Conservation (phyloP, 1,284 basidiomycete genomes). For the Spongispora temasekensis region DNA sequence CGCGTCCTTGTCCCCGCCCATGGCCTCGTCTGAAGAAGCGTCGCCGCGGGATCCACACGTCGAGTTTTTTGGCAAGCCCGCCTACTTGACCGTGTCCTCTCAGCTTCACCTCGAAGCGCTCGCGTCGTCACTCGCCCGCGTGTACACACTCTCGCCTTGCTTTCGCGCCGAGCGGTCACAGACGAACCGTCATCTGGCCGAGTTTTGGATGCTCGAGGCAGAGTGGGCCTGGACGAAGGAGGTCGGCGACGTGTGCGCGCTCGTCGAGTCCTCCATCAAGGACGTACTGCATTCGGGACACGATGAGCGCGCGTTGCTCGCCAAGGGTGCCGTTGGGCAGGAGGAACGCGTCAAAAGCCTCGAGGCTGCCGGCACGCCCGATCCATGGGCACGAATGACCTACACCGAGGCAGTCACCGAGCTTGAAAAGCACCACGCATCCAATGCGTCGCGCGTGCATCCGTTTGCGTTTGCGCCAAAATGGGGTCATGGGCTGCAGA, state of each 20-base stretch:
- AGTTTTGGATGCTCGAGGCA: constrained; percentile 99
- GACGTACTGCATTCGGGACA: constrained; percentile 39
- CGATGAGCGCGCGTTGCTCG: constrained; percentile 40
- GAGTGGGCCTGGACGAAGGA: constrained; percentile 71
- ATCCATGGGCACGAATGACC: constrained; percentile 71
- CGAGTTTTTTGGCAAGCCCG: constrained; percentile 70
- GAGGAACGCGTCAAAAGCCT: constrained; percentile 26
- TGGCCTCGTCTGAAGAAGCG: constrained; percentile 10
- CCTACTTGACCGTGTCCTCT: constrained; percentile 93
- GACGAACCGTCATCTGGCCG: constrained; percentile 91
- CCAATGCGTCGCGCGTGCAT: constrained; percentile 17
- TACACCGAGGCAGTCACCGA: constrained; percentile 78
- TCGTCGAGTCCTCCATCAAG: constrained; percentile 72
- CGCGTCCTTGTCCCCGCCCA: constrained; percentile 20
- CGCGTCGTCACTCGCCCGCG: constrained; percentile 74
- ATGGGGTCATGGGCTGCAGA: constrained; percentile 77
- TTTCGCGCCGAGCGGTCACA: constrained; percentile 92
- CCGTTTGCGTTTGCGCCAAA: constrained; percentile 58
- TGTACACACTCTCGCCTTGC: constrained; percentile 89
- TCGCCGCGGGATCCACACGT: constrained; percentile 17
- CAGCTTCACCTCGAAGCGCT: constrained; percentile 96
- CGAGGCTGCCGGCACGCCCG: constrained; percentile 37
- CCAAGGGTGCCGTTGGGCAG: constrained; percentile 37
- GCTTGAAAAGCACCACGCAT: constrained; percentile 47
- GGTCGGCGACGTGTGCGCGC: constrained; percentile 61